Conservation (phyloP, 2,329 filamentous ascomycete species). For the Calonectria pteridis region DNA sequence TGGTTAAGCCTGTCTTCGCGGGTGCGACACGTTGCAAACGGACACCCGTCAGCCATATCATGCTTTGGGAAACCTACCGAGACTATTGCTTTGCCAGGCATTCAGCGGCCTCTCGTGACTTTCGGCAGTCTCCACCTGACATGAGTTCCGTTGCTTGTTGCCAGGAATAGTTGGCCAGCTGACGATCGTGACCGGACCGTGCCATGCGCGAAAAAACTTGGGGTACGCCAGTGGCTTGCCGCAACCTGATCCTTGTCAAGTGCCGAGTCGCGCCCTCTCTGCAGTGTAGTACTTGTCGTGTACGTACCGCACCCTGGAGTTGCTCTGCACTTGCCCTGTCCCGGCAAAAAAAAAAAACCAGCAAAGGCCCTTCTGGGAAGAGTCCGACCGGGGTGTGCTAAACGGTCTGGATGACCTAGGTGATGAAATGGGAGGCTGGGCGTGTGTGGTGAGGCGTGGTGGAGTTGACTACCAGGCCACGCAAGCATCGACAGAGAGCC, state of each 20-base stretch:
- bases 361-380: background rate
- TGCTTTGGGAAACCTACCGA: constrained; percentile 3
- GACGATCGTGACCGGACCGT: constrained; percentile 32
- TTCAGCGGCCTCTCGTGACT: constrained; percentile 7
- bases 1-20: constrained; percentile 7
- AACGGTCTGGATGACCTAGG: background rate
- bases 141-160: constrained; percentile 8
- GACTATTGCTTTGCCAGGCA: constrained; percentile 6
- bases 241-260: constrained; percentile 30
- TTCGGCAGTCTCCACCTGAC: constrained; percentile 13
- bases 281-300: background rate
- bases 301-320: constrained; percentile 5
- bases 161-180: constrained; percentile 10
- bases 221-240: constrained; percentile 21
- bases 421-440: constrained; percentile 17
- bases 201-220: constrained; percentile 19
- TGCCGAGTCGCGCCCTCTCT: constrained; percentile 3
- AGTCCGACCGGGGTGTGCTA: background rate
- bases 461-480: constrained; percentile 10
- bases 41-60: constrained; percentile 8
- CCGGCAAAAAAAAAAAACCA: background rate
- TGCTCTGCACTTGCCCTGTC: background rate
- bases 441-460: constrained; percentile 12
- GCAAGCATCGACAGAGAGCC: constrained; percentile 20
- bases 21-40: constrained; percentile 22